phyloP scores from a whole-genome alignment of 2,329 filamentous ascomycete genomes.

The Apiospora sp. region DNA sequence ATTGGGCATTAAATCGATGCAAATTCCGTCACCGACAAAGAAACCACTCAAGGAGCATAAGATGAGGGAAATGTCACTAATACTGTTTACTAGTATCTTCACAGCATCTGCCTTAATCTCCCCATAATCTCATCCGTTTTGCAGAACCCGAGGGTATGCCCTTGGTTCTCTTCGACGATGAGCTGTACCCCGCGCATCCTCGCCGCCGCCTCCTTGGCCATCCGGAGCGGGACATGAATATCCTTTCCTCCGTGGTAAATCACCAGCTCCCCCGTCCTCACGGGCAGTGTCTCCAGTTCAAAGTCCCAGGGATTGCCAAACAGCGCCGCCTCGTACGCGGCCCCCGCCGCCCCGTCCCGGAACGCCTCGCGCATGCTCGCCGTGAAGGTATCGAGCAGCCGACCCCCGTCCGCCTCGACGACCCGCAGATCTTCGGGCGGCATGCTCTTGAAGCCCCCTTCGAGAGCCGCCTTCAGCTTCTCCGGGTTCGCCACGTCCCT shows the following conservation, averaged over 20 bases:
- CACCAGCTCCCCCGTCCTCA: conserved; percentile 30
- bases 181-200: conserved; percentile 31
- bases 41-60: background rate
- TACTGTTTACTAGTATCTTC: background rate
- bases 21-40: background rate
- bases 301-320: conserved; percentile 35
- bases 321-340: conserved; percentile 28
- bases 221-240: conserved; percentile 34
- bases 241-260: conserved; percentile 36
- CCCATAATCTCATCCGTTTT: conserved; percentile 10
- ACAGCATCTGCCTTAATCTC: background rate
- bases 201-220: conserved; percentile 33
- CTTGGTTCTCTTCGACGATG: conserved; percentile 27
- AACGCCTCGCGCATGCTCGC: conserved; percentile 11
- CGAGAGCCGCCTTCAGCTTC: background rate
- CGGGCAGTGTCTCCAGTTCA: conserved; percentile 30
- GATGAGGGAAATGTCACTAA: background rate
- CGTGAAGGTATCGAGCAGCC: background rate
- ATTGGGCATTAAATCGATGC: no score
- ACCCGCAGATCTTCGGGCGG: conserved; percentile 25
- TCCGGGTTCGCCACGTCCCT: conserved; percentile 18
- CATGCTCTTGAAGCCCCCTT: conserved; percentile 30
- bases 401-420: background rate
- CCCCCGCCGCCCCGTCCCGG: conserved; percentile 25
- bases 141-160: background rate